Base-by-base conservation (phyloP, 352 stramenopile species). In the Globisporangium megalacanthum region DNA sequence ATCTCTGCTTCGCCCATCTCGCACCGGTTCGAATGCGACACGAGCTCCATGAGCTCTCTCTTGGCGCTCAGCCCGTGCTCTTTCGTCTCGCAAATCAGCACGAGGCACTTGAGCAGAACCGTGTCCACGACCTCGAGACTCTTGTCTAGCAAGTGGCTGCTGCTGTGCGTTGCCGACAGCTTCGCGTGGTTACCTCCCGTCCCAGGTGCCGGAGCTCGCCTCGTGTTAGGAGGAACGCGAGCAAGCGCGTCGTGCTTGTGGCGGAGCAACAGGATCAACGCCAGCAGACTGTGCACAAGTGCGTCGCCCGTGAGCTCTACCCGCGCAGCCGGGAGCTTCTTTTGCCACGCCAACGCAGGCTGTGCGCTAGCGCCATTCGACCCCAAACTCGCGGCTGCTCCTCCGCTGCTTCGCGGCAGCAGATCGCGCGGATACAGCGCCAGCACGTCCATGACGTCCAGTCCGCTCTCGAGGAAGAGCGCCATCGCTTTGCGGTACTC, bases 81-180 rank as follows among this genome's bases (percentile, higher is more conserved):
- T 4, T 47, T 35, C 29, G 79, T 75, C 57, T 88, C 73, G 13
- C 71, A 64, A 35, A 89, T 69, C 22, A 92, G 58, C 17, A 89
- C 82, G n/a, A 91, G 69, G 52, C 79, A 86, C 64, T 94, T 94
- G 33, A 94, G 66, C 2, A 92, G 57, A 46, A 94, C 86, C 2
- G 84, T 92, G 56, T 94, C 84, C 25, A 91, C 75, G 13, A 92
- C 49, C 39, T 85, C 73, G 25, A 88, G 49, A 17, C 59, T 60
- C 11, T 58, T 55, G n/a, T 31, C 29, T 8, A 9, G 13, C 15
- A 41, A 14, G 31, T 51, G 33, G 0, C n/a, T 44, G 14, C 19
- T 52, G 17, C 29, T 41, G 44, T 15, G 52, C 39, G 41, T 51
- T 14, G 19, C 50, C 53, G 41, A 11, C 6, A 29, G 42, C 42